phyloP scores from a whole-genome alignment of 2,329 filamentous ascomycete species.

The Claviceps sp. region DNA sequence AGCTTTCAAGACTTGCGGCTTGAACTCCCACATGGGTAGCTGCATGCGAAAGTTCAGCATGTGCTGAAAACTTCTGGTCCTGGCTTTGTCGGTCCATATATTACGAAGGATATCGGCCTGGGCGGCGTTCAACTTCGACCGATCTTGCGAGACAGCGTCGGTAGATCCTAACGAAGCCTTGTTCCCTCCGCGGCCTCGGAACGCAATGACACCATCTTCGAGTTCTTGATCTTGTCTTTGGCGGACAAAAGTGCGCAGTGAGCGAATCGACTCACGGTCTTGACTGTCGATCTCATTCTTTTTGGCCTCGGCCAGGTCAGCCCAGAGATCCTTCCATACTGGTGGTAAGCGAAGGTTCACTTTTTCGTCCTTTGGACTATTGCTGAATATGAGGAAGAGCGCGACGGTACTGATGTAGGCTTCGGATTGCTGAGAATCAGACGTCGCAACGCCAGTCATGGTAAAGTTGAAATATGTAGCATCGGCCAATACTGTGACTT shows the following conservation, averaged over 20 bases:
- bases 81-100: slow-evolving; percentile 47
- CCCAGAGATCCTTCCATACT: slow-evolving; percentile 75
- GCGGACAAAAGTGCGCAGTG: slow-evolving; percentile 57
- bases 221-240: slow-evolving; percentile 55
- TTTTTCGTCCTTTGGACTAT: slow-evolving; percentile 76
- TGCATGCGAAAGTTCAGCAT: slow-evolving; percentile 72
- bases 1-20: slow-evolving; percentile 59
- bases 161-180: slow-evolving; percentile 33
- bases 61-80: slow-evolving; percentile 49
- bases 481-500: slow-evolving; percentile 31
- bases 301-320: slow-evolving; percentile 58
- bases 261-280: slow-evolving; percentile 56
- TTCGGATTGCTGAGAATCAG: slow-evolving; percentile 71
- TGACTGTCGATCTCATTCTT: slow-evolving; percentile 56
- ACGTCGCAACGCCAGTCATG: slow-evolving; percentile 62
- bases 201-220: slow-evolving; percentile 64
- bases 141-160: slow-evolving; percentile 35
- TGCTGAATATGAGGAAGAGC: slow-evolving; percentile 67
- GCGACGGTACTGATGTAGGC: slow-evolving; percentile 71
- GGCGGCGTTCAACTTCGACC: slow-evolving; percentile 22
- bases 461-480: slow-evolving; percentile 49
- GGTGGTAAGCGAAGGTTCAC: slow-evolving; percentile 64
- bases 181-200: slow-evolving; percentile 44
- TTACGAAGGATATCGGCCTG: slow-evolving; percentile 38
- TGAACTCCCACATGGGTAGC: slow-evolving; percentile 82